These are phyloP conservation scores for Aspergillus proliferans DNA, from an alignment of 2,329 filamentous ascomycete genomes.

Conservation along the genomic window DNA sequence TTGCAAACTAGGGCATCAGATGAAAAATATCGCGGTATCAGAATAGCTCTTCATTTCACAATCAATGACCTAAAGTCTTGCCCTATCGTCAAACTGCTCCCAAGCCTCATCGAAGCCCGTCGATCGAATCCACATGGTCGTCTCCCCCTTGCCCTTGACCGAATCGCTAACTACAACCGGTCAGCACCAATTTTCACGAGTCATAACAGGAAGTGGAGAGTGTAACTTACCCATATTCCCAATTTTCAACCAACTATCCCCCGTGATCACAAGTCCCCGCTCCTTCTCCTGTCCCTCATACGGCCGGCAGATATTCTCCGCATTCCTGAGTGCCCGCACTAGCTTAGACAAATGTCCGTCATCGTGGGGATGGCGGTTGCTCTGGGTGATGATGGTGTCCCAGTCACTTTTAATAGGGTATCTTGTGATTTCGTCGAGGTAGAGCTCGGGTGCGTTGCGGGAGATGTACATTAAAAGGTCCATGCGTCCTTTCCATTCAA, in stretches of 20 bases:
- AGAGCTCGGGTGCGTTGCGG: conserved; percentile 56
- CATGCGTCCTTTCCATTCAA: conserved; percentile 75
- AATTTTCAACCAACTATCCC: conserved; percentile 41
- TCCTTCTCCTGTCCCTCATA: conserved; percentile 25
- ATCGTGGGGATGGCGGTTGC: conserved; percentile 48
- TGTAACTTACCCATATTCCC: conserved; percentile 37
- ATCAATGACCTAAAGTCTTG: conserved; percentile 9
- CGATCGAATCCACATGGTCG: conserved; percentile 32
- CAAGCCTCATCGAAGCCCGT: conserved; percentile 40
- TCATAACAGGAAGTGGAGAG: neutral
- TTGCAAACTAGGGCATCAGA: no score
- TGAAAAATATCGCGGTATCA: no score
- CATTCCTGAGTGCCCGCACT: conserved; percentile 62
- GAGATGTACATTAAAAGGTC: conserved; percentile 71
- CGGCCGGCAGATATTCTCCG: conserved; percentile 44
- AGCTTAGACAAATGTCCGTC: conserved; percentile 81
- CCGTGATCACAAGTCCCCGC: conserved; percentile 30
- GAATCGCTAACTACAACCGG: conserved; percentile 29
- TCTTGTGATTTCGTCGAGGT: conserved; percentile 51
- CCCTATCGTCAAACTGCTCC: conserved; percentile 19
- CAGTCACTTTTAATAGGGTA: conserved; percentile 53
- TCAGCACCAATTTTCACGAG: conserved; percentile 6
- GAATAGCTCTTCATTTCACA: no score
- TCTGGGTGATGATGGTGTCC: conserved; percentile 42
- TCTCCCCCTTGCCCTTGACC: conserved; percentile 19